phyloP scores from a whole-genome alignment of 2,329 filamentous ascomycete genomes.

The Botrytis hyacinthi region DNA sequence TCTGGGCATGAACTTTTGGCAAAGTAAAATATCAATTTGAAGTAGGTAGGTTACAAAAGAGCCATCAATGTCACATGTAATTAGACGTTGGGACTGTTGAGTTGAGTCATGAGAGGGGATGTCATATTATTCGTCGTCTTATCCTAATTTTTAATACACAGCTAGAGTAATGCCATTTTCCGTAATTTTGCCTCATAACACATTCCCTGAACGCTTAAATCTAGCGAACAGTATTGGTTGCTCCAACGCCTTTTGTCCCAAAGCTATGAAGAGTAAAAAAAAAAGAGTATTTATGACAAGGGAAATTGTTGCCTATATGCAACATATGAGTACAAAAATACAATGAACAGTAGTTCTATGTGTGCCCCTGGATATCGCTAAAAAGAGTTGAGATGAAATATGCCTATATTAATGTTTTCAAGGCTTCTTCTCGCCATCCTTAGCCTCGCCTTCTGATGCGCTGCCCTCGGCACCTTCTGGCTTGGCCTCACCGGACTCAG shows the following conservation, averaged over 20 bases:
- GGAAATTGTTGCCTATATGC: conserved; percentile 38
- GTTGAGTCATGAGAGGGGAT: conserved; percentile 52
- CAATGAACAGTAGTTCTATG: conserved; percentile 38
- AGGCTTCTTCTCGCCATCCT: conserved; percentile 64
- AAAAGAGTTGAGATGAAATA: conserved; percentile 32
- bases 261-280: conserved; percentile 37
- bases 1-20: neutral
- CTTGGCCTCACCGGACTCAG: conserved; percentile 58
- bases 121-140: conserved; percentile 53
- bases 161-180: conserved; percentile 35
- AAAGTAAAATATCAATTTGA: neutral
- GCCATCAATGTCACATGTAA: neutral
- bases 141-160: conserved; percentile 44
- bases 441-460: conserved; percentile 66
- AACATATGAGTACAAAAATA: conserved; percentile 41
- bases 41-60: neutral
- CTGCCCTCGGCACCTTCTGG: conserved; percentile 46
- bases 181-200: conserved; percentile 33
- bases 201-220: conserved; percentile 33
- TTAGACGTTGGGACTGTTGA: neutral
- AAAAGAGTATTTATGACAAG: conserved; percentile 36
- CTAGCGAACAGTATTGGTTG: conserved; percentile 34
- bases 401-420: conserved; percentile 43
- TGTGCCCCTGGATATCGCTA: conserved; percentile 35
- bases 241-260: conserved; percentile 39